Base-by-base conservation (phyloP, 2,329 filamentous ascomycete genomes). In the Hypoxylon sp. region DNA sequence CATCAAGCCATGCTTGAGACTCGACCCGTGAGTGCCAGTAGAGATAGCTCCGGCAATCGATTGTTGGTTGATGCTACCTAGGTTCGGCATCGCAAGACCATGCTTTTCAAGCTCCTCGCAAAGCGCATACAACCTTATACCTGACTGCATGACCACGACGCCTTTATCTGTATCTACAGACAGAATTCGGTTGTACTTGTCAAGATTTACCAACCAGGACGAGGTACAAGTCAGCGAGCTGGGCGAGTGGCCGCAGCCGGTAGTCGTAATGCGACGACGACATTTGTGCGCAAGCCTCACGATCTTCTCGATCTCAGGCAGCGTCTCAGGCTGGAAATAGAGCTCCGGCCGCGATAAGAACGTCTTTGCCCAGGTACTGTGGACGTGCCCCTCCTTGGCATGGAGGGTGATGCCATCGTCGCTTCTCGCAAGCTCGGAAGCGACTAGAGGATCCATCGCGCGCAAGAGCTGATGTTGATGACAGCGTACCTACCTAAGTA, bases 61-160 rank as follows among this genome's bases (percentile, higher is more conserved):
- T 84, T 99, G 96, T 74, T 93, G 89, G 78, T 98, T 94, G 80
- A 99, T 99, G 79, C 93, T 97, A 36, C 96, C 96, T 49, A 98
- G 83, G 78, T 97, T 98, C 28, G 93, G 92, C 87, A 99, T 91
- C 1, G 94, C 93, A 69, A 97, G 85, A 0, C 93, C 93, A 74
- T 90, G 81, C 60, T 87, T 85, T 72, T 93, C 93, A 32, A 98
- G 88, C 75, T 89, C 88, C 46, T 87, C 85, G 69, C 93, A 91
- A 63, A 99, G 83, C 65, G 90, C 83, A 73, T 88, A 89, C 67
- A 99, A 83, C 19, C 95, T 87, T 71, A 98, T 97, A 14, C 96
- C 96, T n/a, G 92, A 91, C 81, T 98, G 87, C 74, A 97, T 91
- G 2, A 90, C 89, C 58, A 97, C 87, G 6, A 91, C 80, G 56